Percentiles rank a stretch among this genome's conserved stretches.
Evolutionary conservation across 2,329 filamentous ascomycete species (phyloP).

Genomic region (Anisogramma anomala): DNA sequence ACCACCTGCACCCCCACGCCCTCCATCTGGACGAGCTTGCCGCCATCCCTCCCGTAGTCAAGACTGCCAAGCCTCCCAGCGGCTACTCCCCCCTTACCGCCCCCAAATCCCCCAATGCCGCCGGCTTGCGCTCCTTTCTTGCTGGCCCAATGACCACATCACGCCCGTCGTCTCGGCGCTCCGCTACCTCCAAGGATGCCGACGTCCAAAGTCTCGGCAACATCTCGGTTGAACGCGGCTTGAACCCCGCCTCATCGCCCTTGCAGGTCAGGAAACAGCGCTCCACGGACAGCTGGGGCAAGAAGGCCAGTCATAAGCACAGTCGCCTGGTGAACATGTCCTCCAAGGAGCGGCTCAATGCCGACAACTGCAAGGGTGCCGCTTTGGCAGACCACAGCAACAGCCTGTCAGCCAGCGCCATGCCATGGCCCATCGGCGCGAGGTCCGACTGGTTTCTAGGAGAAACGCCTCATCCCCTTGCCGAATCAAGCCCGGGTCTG

Average conservation of each 20-base stretch:
- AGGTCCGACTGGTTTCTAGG: slow-evolving; percentile 39
- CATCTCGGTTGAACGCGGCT: slow-evolving; percentile 47
- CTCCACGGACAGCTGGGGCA: slow-evolving; percentile 53
- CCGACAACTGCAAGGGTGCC: slow-evolving; percentile 50
- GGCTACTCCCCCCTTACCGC: slow-evolving; percentile 63
- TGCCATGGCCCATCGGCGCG: slow-evolving; percentile 13
- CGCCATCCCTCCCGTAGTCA: slow-evolving; percentile 59
- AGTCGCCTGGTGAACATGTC: slow-evolving; percentile 62
- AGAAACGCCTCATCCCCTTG: slow-evolving; percentile 37
- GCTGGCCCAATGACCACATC: slow-evolving; percentile 36
- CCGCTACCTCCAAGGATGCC: slow-evolving; percentile 34
- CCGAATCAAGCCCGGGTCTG: too few species aligned
- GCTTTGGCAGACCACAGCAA: slow-evolving; percentile 29
- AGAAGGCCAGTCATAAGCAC: slow-evolving; percentile 39
- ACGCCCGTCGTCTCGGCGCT: slow-evolving; percentile 49
- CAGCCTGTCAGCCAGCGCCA: slow-evolving; percentile 19
- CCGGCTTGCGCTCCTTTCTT: slow-evolving; percentile 48
- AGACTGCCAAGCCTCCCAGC: slow-evolving; percentile 70
- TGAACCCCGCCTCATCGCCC: slow-evolving; percentile 26
- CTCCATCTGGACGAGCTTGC: slow-evolving; percentile 47
- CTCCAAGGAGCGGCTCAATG: slow-evolving; percentile 55
- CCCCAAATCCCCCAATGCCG: slow-evolving; percentile 36
- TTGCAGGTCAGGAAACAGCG: slow-evolving; percentile 40
- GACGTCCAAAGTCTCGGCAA: slow-evolving; percentile 53
- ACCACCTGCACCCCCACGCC: too few species aligned